Evolutionary conservation across 177 flowering plant genomes (phyloP).

Genomic region (Vitis hybrid): DNA sequence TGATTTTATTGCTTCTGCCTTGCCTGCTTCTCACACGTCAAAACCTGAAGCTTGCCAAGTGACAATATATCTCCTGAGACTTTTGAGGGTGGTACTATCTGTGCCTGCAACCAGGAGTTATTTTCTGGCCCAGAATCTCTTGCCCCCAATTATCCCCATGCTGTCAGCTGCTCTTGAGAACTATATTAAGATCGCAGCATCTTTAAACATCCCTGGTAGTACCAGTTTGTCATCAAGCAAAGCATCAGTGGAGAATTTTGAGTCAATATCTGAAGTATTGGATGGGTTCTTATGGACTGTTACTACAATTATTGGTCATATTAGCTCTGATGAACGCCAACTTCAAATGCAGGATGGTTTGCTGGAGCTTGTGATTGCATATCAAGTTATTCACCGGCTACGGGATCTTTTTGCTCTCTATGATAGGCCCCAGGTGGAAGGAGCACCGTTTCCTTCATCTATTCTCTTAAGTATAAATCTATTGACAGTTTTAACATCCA

Average conservation of each 20-base stretch:
- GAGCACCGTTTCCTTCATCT: slow-evolving; percentile 90
- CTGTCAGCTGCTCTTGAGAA: slow-evolving; percentile 88
- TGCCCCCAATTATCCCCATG: slow-evolving; percentile 92
- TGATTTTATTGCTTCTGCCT: slow-evolving; percentile 89
- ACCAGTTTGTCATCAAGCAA: slow-evolving; percentile 35
- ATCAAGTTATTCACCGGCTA: slow-evolving; percentile 80
- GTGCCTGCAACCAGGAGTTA: slow-evolving; percentile 72
- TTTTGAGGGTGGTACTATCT: slow-evolving; percentile 67
- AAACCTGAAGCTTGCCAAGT: slow-evolving; percentile 93
- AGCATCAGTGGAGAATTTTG: slow-evolving; percentile 65
- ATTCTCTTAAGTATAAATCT: slow-evolving; percentile 74
- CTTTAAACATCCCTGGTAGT: slow-evolving; percentile 49
- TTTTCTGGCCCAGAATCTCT: slow-evolving; percentile 85
- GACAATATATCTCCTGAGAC: slow-evolving; percentile 69
- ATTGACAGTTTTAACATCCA: slow-evolving; percentile 67
- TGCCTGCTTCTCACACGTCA: slow-evolving; percentile 93
- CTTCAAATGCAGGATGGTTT: slow-evolving; percentile 81
- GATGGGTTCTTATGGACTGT: slow-evolving; percentile 79
- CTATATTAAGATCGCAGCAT: slow-evolving; percentile 85
- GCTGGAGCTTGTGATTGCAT: slow-evolving; percentile 78
- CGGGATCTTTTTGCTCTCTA: slow-evolving; percentile 92
- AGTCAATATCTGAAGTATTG: slow-evolving; percentile 70
- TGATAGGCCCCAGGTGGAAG: slow-evolving; percentile 94
- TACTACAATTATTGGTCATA: slow-evolving; percentile 63
- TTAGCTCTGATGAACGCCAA: slow-evolving; percentile 60